Base-by-base conservation (phyloP, 2,329 filamentous ascomycete species). In the Cladosporium cucumerinum region DNA sequence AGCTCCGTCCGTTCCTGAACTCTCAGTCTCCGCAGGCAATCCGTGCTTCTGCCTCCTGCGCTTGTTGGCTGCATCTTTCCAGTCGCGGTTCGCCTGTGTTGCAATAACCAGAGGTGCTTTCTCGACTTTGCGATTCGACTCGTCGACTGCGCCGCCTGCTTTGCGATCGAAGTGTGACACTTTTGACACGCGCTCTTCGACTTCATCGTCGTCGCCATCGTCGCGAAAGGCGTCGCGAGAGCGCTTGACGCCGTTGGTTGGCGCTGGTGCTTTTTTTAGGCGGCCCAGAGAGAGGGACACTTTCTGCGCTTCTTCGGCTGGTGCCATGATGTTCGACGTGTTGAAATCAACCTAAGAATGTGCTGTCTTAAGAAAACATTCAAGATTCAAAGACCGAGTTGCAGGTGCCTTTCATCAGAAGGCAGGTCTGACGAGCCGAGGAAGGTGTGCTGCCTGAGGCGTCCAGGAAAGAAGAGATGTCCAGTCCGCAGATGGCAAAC, bases 81-180 rank as follows among this genome's bases (percentile, higher is more conserved):
- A 89, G 77, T 90, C 85, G 61, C 83, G 81, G 75, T 90, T 90
- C 68, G 79, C 77, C 70, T 84, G 80, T 46, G 78, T 78, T 32
- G 81, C 78, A 68, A 92, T 91, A 21, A 90, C 79, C 52, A 86
- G 79, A 8, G 80, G 80, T 28, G 70, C 81, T 70, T 75, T 66
- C 51, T 79, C 75, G 39, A 74, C 70, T 64, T 73, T 72, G 54
- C 70, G 66, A 23, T 71, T 73, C 30, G 55, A 75, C 65, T 75
- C 77, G 62, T 79, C 77, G 61, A 84, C 75, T 14, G 82, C 85
- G 32, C 84, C 79, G 69, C 84, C 82, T 28, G 78, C 79, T 57
- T 78, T 73, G 2, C 77, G 77, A 73, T 86, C 84, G 72, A 85
- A 87, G 30, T 84, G 84, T 6, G 82, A 81, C 26, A 87, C 84